phyloP scores from a whole-genome alignment of 805 yeast genomes.

The Zygotorulaspora danielsina region DNA sequence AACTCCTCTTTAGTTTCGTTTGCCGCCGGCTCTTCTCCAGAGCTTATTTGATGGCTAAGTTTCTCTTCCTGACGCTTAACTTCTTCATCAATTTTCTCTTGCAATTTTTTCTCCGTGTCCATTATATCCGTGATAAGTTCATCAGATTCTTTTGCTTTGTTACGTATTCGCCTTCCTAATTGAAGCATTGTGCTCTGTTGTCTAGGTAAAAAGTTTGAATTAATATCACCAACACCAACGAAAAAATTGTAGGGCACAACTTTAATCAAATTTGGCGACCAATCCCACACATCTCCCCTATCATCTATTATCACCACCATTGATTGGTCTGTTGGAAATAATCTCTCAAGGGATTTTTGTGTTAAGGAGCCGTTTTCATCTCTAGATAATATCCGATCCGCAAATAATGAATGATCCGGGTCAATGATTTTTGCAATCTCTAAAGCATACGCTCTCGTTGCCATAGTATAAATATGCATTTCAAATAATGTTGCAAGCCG shows the following conservation, averaged over 20 bases:
- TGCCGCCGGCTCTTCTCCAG: conserved; percentile 27
- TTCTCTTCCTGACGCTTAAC: conserved; percentile 36
- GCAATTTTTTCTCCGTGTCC: conserved; percentile 31
- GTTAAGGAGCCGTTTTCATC: conserved; percentile 93
- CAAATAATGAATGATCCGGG: conserved; percentile 81
- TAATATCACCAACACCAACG: conserved; percentile 96
- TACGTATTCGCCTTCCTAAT: conserved; percentile 32
- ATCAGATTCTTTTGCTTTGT: conserved; percentile 32
- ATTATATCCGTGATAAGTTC: conserved; percentile 33
- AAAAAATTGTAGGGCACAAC: conserved; percentile 95
- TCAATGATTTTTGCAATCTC: conserved; percentile 88
- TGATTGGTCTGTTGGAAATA: conserved; percentile 93
- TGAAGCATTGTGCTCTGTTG: conserved; percentile 59
- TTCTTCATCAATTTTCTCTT: conserved; percentile 33
- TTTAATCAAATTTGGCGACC: conserved; percentile 87
- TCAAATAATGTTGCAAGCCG: conserved; percentile 66
- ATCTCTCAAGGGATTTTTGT: conserved; percentile 78
- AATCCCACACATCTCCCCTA: conserved; percentile 98
- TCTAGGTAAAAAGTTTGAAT: conserved; percentile 85
- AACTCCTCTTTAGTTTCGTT: conserved; percentile 43
- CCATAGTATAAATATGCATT: conserved; percentile 96
- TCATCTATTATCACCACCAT: conserved; percentile 97
- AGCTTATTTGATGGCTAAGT: conserved; percentile 30
- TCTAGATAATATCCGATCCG: conserved; percentile 84
- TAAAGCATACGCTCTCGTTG: conserved; percentile 87